These are phyloP conservation scores for Eragrostis curvula DNA, from an alignment of 176 grass and related monocot genomes.

Conservation along the genomic window DNA sequence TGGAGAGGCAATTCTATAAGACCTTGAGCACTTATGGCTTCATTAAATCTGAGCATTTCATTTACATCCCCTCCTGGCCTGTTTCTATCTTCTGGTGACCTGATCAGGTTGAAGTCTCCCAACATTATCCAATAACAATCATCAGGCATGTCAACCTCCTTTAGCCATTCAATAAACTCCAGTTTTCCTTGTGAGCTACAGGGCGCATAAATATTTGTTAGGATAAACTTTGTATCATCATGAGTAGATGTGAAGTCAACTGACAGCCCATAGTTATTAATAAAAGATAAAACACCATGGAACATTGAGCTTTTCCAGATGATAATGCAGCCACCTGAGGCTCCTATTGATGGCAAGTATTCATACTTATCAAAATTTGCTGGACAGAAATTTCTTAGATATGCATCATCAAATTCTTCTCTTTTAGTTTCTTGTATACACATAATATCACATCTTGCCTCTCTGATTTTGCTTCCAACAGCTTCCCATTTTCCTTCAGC, in stretches of 20 bases:
- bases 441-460: not conserved
- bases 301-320: not conserved
- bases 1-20: not conserved
- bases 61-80: not conserved
- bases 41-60: not conserved
- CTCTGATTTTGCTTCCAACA: not conserved
- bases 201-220: not conserved
- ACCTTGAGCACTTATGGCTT: not conserved
- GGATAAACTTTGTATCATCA: fast-evolving
- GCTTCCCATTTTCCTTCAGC: not conserved
- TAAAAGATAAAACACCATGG: fast-evolving
- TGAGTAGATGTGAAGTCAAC: fast-evolving
- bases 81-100: not conserved
- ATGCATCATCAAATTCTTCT: not conserved
- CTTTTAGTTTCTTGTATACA: not conserved
- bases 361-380: not conserved
- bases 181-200: not conserved
- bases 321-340: not conserved
- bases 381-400: not conserved
- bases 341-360: fast-evolving
- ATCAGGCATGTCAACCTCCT: not conserved
- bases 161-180: not conserved
- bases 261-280: not conserved
- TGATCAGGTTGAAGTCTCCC: not conserved
- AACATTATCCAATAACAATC: not conserved